Evolutionary conservation across 441 rosid genomes (phyloP).

Genomic region (Pelargonium myrrhifolium): DNA sequence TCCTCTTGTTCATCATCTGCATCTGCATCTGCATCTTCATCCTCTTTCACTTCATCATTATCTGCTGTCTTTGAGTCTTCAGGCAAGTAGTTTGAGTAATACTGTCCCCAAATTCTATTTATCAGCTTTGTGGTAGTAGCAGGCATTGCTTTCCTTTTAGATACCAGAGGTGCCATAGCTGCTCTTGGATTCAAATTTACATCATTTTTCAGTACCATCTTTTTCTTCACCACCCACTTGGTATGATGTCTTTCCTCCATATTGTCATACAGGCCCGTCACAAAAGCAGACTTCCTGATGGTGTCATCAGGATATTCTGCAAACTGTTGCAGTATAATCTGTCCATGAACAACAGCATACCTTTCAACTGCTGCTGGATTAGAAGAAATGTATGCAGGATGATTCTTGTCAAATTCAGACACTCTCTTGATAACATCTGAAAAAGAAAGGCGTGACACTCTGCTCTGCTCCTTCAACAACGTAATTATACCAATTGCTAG

Average conservation of each 20-base stretch:
- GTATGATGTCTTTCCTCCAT: slow-evolving; percentile 77
- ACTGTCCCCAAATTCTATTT: slow-evolving; percentile 83
- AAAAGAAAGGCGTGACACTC: slow-evolving; percentile 56
- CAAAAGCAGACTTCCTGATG: slow-evolving; percentile 59
- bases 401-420: slow-evolving; percentile 36
- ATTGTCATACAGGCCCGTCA: slow-evolving; percentile 40
- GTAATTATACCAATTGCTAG: slow-evolving; percentile 54
- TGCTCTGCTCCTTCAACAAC: slow-evolving; percentile 47
- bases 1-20: slow-evolving; percentile 43
- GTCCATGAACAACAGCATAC: slow-evolving; percentile 73
- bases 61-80: slow-evolving; percentile 47
- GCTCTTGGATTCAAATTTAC: slow-evolving; percentile 65
- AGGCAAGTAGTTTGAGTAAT: slow-evolving; percentile 58
- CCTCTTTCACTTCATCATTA: slow-evolving; percentile 37
- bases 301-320: slow-evolving; percentile 44
- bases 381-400: slow-evolving; percentile 55
- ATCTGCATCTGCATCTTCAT: slow-evolving; percentile 41
- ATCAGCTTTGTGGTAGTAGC: slow-evolving; percentile 75
- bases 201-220: slow-evolving; percentile 31
- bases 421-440: slow-evolving; percentile 44
- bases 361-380: slow-evolving; percentile 48
- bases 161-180: slow-evolving; percentile 39
- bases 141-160: slow-evolving; percentile 65
- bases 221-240: slow-evolving; percentile 56
- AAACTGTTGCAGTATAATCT: slow-evolving; percentile 61